Evolutionary conservation across 1,284 basidiomycete genomes (phyloP), one percentile per base, ranked within the genome.

Genomic region (Rhodotorula sp.): DNA sequence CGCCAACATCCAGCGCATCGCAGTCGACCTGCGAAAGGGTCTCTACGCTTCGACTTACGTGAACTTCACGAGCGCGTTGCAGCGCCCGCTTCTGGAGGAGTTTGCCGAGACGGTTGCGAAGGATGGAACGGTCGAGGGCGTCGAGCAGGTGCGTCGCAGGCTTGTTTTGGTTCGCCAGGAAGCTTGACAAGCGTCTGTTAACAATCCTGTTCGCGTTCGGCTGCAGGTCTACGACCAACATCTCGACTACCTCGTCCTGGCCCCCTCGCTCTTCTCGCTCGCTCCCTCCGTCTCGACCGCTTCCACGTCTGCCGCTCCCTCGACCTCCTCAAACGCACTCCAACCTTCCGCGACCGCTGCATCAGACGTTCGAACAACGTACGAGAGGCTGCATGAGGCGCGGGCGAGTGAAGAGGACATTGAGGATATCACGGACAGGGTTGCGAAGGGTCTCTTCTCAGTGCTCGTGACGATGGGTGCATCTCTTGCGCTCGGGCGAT

Each of bases 41-140:
- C 84, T 99, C 46, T 99, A 99, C 79, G 93, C 96, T 76, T 88
- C 91, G 0, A 94, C 90, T 80, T 91, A 98, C 80, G 83, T 99
- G 75, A 97, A 95, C 79, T 99, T 99, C 79, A 94, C 94, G 15
- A 94, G 94, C 68, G 88, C 92, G 0, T 83, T 99, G 3, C 87
- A 94, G 1, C 87, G 94, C 64, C 84, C 91, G 6, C 83, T 98
- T 31, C 84, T 99, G 26, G 96, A 99, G 80, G 94, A 98, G 80
- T 86, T 99, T 31, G 96, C 96, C 0, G 88, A 88, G 16, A 85
- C 88, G 3, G 91, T 96, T 8, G 93, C 95, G 0, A 84, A 87
- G 59, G 90, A 91, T 77, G 89, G 90, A 0, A 92, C 91, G 1
- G 89, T 88, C 4, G 92, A 94, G 44, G 83, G 89, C 9, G 88